Percentiles rank a stretch among this genome's conserved stretches.
These are phyloP conservation scores for Pythium sp. DNA, from an alignment of 352 stramenopile species.

Conservation along the genomic window DNA sequence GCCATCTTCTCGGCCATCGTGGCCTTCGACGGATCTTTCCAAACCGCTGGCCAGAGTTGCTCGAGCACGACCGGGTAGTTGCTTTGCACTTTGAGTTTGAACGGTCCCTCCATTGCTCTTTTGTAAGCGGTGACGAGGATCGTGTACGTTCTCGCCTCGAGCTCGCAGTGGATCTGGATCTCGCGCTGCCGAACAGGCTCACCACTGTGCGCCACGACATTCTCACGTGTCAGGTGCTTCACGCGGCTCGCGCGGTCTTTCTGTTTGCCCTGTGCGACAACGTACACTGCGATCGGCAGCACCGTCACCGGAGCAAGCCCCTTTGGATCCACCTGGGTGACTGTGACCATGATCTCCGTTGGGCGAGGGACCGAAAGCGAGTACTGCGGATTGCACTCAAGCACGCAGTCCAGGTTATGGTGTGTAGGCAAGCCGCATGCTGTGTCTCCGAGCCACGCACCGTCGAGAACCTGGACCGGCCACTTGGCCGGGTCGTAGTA, in stretches of 20 bases:
- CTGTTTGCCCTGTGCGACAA: constrained; percentile 47
- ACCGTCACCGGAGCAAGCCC: constrained; percentile 65
- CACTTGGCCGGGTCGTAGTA: constrained; percentile 91
- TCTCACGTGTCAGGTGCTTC: constrained; percentile 55
- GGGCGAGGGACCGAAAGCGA: constrained; percentile 66
- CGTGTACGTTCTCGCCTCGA: constrained; percentile 84
- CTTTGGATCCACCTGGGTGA: constrained; percentile 76
- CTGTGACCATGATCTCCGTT: constrained; percentile 82
- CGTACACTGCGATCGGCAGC: constrained; percentile 66
- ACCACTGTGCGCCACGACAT: constrained; percentile 81
- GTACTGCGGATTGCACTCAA: constrained; percentile 91
- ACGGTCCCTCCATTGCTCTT: constrained; percentile 88
- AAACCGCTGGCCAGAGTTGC: constrained; percentile 79
- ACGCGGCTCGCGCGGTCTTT: constrained; percentile 64
- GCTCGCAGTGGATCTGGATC: constrained; percentile 65
- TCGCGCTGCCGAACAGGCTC: constrained; percentile 70
- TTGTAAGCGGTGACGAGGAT: constrained; percentile 87
- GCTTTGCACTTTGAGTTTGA: constrained; percentile 81
- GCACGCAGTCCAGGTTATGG: constrained; percentile 74
- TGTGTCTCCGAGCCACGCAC: constrained; percentile 66
- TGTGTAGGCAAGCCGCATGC: constrained; percentile 79
- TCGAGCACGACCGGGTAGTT: constrained; percentile 80
- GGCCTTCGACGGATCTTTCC: constrained; percentile 48
- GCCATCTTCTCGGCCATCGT: constrained; percentile 63
- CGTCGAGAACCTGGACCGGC: constrained; percentile 40